Percentiles rank a stretch among this genome's conserved stretches.
Evolutionary conservation across 768 basidiomycete genomes (phyloP).

Genomic region (Phlegmacium glaucopus): DNA sequence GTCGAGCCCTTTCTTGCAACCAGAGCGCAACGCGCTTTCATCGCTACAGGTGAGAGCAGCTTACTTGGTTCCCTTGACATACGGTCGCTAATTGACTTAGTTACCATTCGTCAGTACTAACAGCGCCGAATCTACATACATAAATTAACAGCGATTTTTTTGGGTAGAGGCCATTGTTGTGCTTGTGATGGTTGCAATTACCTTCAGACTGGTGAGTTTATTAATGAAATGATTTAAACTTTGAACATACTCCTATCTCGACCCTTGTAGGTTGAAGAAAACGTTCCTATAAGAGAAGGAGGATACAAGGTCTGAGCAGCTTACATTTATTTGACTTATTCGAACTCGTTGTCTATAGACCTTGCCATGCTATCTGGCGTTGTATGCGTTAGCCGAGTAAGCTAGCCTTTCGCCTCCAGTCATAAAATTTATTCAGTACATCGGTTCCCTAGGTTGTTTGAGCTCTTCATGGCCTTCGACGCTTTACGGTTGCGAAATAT

Average conservation of each 20-base stretch:
- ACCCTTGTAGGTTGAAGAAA: constrained; percentile 43
- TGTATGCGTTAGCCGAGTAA: constrained; percentile 82
- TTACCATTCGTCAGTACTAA: constrained; percentile 55
- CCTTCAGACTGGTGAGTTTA: constrained; percentile 57
- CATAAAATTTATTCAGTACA: constrained; percentile 3
- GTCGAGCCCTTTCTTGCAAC: constrained; percentile 72
- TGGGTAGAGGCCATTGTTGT: constrained; percentile 70
- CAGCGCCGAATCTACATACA: background rate
- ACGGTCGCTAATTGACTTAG: constrained; percentile 27
- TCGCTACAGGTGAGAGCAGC: constrained; percentile 56
- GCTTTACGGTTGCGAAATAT: constrained; percentile 77
- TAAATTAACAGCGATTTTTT: background rate
- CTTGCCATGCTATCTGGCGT: constrained; percentile 78
- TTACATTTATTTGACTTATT: background rate
- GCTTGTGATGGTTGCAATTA: constrained; percentile 68
- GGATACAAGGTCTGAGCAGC: constrained; percentile 49
- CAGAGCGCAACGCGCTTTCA: constrained; percentile 68
- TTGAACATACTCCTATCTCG: constrained; percentile 2
- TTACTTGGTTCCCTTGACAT: constrained; percentile 3
- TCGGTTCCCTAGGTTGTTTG: constrained; percentile 58
- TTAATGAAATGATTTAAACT: background rate
- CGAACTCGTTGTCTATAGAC: constrained; percentile 41
- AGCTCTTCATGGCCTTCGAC: constrained; percentile 77
- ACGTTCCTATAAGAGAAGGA: constrained; percentile 37
- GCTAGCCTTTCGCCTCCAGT: constrained; percentile 12